Percentiles rank a stretch among this genome's conserved stretches.
These are phyloP conservation scores for Lactifluus hygrophoroides DNA, from an alignment of 768 basidiomycete species.

Conservation along the genomic window DNA sequence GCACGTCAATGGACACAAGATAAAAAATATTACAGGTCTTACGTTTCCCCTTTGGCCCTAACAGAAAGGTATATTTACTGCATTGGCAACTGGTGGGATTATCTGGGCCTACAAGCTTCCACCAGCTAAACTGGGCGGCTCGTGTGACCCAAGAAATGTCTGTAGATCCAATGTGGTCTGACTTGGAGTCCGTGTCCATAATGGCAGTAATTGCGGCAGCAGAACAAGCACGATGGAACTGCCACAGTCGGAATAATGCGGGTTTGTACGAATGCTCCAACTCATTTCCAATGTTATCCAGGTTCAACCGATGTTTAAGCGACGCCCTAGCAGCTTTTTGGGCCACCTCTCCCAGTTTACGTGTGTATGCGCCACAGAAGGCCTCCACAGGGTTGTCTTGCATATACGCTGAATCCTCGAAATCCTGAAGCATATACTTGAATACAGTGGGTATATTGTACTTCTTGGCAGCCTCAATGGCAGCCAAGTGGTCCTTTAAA, in stretches of 20 bases:
- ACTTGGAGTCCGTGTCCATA: not conserved
- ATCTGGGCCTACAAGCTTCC: not conserved
- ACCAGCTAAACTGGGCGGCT: not conserved
- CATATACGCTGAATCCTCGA: not conserved
- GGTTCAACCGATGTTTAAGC: not conserved
- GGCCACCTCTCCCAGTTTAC: not conserved
- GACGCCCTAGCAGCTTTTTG: constrained; percentile 5
- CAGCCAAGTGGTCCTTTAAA: not conserved
- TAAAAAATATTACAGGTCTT: no score
- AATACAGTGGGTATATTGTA: not conserved
- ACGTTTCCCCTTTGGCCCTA: no score
- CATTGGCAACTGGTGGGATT: no score
- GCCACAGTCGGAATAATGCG: not conserved
- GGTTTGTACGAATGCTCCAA: not conserved
- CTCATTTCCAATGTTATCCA: not conserved
- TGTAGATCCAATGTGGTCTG: no score
- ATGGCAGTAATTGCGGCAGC: not conserved
- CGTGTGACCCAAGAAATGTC: not conserved
- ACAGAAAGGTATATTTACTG: no score
- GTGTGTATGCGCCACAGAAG: not conserved
- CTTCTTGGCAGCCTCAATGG: not conserved
- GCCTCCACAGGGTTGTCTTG: not conserved
- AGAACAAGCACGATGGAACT: constrained; percentile 5
- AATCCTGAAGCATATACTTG: not conserved
- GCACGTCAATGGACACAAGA: no score